These are phyloP conservation scores for Sporisorium scitamineum DNA, from an alignment of 1,284 basidiomycete species.

Conservation along the genomic window DNA sequence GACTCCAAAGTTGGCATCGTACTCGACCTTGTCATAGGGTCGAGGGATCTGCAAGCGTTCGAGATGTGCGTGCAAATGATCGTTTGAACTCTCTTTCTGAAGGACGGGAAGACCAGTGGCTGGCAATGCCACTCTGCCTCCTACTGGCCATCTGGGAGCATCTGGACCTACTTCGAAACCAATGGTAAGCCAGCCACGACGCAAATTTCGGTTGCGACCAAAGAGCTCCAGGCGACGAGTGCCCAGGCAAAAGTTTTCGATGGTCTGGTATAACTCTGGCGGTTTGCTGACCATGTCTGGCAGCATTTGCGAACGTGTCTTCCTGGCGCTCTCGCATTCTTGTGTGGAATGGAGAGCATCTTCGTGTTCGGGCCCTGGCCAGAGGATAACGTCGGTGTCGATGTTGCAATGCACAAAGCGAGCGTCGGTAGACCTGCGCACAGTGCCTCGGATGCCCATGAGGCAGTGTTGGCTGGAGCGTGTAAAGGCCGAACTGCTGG, in stretches of 20 bases:
- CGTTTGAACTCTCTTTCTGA: conserved; percentile 1
- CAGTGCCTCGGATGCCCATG: conserved; percentile 98
- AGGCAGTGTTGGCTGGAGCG: conserved; percentile 80
- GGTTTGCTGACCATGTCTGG: conserved; percentile 84
- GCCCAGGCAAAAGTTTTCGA: conserved; percentile 98
- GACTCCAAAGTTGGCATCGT: conserved; percentile 56
- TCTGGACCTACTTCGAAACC: conserved; percentile 70
- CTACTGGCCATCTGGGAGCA: conserved; percentile 30
- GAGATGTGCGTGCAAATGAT: conserved; percentile 12
- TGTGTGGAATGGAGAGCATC: conserved; percentile 56
- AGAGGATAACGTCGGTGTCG: conserved; percentile 95
- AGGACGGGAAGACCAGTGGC: conserved; percentile 17
- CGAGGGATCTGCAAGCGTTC: conserved; percentile 26
- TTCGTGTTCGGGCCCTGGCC: conserved; percentile 79
- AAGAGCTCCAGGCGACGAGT: conserved; percentile 91
- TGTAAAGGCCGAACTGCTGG: conserved; percentile 50
- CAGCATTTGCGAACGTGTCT: conserved; percentile 1
- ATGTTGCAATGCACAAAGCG: conserved; percentile 99
- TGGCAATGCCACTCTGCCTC: conserved; percentile 15
- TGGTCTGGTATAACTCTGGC: conserved; percentile 91
- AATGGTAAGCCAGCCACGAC: conserved; percentile 92
- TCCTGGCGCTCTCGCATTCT: background rate
- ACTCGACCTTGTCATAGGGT: conserved; percentile 48
- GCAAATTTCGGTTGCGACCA: conserved; percentile 78
- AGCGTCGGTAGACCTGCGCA: conserved; percentile 89